phyloP scores from a whole-genome alignment of 148 eudicot genomes.

The Vaccinium corymbosum region DNA sequence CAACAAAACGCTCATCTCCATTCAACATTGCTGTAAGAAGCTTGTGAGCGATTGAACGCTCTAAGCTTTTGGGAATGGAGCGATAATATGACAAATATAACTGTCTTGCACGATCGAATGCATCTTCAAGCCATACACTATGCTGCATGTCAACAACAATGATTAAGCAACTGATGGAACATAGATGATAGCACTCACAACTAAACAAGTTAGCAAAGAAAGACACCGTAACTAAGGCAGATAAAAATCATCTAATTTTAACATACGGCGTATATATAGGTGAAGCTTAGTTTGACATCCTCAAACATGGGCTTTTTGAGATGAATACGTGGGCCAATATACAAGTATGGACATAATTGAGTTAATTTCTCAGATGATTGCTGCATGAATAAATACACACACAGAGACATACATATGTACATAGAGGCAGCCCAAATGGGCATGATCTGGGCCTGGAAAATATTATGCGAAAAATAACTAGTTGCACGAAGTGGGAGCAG shows the following conservation, averaged over 20 bases:
- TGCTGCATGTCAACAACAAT: conserved; percentile 59
- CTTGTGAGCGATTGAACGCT: conserved; percentile 94
- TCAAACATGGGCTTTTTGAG: not conserved
- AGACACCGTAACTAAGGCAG: not conserved
- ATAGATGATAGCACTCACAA: not conserved
- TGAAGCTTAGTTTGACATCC: not conserved
- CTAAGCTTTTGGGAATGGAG: conserved; percentile 97
- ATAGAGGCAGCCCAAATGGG: not conserved
- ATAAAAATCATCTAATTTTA: not conserved
- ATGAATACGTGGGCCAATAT: not conserved
- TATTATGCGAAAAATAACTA: not conserved
- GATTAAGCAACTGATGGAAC: not conserved
- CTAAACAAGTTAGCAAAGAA: not conserved
- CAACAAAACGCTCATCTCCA: conserved; percentile 97
- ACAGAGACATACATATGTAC: not conserved
- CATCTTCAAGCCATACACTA: conserved; percentile 99
- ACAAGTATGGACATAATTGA: not conserved
- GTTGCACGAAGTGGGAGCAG: not conserved
- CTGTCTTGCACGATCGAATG: conserved; percentile 94
- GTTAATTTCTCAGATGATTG: not conserved
- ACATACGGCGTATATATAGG: not conserved
- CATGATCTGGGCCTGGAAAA: not conserved
- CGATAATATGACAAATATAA: conserved; percentile 91
- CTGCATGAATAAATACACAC: not conserved
- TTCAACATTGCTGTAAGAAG: conserved; percentile 92